Conservation (phyloP, 257 asterid species). For the Eucommia ulmoides region DNA sequence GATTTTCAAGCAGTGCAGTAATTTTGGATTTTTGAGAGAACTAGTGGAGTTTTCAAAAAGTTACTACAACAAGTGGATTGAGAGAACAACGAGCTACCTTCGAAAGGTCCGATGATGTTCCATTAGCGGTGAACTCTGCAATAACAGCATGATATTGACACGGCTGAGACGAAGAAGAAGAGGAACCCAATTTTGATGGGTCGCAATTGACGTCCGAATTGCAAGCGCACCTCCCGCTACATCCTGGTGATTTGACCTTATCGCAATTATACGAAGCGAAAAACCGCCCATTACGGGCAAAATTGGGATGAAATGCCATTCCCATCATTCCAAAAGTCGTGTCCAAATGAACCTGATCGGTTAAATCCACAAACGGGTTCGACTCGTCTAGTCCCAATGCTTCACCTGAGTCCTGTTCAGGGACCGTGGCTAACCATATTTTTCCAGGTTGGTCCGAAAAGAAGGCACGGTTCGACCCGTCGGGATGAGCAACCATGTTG, state of each 20-base stretch:
- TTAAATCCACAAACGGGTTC: conserved; percentile 69
- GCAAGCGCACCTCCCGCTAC: conserved; percentile 76
- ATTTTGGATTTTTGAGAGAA: too few species aligned
- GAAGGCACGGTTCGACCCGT: conserved; percentile 77
- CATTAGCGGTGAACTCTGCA: conserved; percentile 74
- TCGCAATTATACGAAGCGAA: conserved; percentile 91
- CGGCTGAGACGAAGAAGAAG: conserved; percentile 32
- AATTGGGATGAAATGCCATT: conserved; percentile 84
- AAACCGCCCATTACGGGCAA: conserved; percentile 63
- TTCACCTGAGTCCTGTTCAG: conserved; percentile 74
- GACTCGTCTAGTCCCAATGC: conserved; percentile 52
- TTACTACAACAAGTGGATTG: too few species aligned
- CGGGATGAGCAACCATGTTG: conserved; percentile 87
- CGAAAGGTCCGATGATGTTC: conserved; percentile 61
- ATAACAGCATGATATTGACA: conserved; percentile 59
- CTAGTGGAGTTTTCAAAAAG: too few species aligned
- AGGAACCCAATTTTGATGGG: conserved; percentile 53
- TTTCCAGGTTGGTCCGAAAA: conserved; percentile 73
- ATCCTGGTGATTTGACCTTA: conserved; percentile 52
- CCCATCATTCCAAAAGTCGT: conserved; percentile 83
- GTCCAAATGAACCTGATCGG: conserved; percentile 68
- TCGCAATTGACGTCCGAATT: conserved; percentile 78
- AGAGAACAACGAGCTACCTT: too few species aligned
- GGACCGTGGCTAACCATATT: conserved; percentile 70
- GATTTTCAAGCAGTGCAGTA: too few species aligned